These are phyloP conservation scores for Mikania micrantha DNA, from an alignment of 129 eudicot species.

Conservation along the genomic window DNA sequence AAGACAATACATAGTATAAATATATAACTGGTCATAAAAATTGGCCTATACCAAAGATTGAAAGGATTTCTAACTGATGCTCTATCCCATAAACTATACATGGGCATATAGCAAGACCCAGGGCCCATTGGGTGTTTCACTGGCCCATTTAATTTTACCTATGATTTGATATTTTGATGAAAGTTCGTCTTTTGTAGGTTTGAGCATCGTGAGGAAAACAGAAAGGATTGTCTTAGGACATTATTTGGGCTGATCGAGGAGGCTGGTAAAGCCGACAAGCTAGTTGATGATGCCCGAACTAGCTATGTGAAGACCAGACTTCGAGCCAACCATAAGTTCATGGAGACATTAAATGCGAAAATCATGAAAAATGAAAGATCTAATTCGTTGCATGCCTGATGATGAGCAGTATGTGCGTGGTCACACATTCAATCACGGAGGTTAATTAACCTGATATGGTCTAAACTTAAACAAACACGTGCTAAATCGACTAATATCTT, in stretches of 20 bases:
- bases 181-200: slow-evolving; percentile 39
- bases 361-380: slow-evolving; percentile 23
- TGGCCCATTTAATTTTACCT: background rate
- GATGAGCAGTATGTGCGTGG: background rate
- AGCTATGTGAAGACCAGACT: slow-evolving; percentile 63
- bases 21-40: background rate
- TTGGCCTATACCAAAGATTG: background rate
- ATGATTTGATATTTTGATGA: background rate
- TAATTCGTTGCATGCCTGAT: slow-evolving; percentile 35
- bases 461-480: background rate
- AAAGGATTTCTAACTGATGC: background rate
- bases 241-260: slow-evolving; percentile 76
- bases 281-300: slow-evolving; percentile 60
- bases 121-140: too few species aligned
- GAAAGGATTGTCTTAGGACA: slow-evolving; percentile 95
- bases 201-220: slow-evolving; percentile 93
- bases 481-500: background rate
- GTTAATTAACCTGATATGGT: background rate
- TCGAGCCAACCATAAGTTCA: slow-evolving; percentile 60
- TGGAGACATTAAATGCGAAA: slow-evolving; percentile 69
- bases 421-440: background rate
- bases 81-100: background rate
- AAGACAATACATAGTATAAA: background rate
- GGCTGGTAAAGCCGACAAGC: slow-evolving; percentile 69
- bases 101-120: too few species aligned